Evolutionary conservation across 1,284 basidiomycete genomes (phyloP).

Genomic region (Trichosporon sp.): DNA sequence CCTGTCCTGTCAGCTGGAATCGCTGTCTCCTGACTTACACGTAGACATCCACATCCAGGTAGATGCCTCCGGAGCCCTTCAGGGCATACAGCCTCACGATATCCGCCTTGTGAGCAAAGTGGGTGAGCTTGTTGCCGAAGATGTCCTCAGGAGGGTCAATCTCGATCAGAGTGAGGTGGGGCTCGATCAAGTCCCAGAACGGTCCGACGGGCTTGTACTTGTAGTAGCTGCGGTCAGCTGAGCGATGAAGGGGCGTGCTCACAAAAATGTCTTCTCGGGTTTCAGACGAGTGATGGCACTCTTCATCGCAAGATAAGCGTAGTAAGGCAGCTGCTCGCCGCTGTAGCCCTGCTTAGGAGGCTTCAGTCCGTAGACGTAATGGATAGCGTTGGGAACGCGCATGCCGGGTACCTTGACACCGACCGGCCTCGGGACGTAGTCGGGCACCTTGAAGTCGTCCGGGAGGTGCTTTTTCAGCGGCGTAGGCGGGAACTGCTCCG

Average conservation of each 20-base stretch:
- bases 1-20: constrained; percentile 23
- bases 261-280: constrained; percentile 57
- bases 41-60: constrained; percentile 60
- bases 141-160: constrained; percentile 46
- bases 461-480: constrained; percentile 28
- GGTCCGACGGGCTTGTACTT: constrained; percentile 54
- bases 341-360: constrained; percentile 38
- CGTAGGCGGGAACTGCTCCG: constrained; percentile 36
- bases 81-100: constrained; percentile 52
- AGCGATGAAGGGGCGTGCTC: constrained; percentile 28
- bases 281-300: constrained; percentile 56
- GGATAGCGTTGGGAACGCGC: constrained; percentile 54
- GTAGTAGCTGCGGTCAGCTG: constrained; percentile 48
- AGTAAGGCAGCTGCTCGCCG: constrained; percentile 55
- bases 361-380: constrained; percentile 57
- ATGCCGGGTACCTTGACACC: constrained; percentile 43
- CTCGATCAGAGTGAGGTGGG: constrained; percentile 50
- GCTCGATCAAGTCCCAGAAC: constrained; percentile 54
- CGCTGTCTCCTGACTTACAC: constrained; percentile 37
- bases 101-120: constrained; percentile 58
- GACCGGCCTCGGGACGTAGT: constrained; percentile 39
- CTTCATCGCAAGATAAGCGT: constrained; percentile 57
- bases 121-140: constrained; percentile 43
- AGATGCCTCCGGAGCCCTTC: constrained; percentile 58
- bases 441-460: constrained; percentile 12